Evolutionary conservation across 495 filamentous ascomycete genomes (phyloP).

Genomic region (Aspergillus avenaceus): DNA sequence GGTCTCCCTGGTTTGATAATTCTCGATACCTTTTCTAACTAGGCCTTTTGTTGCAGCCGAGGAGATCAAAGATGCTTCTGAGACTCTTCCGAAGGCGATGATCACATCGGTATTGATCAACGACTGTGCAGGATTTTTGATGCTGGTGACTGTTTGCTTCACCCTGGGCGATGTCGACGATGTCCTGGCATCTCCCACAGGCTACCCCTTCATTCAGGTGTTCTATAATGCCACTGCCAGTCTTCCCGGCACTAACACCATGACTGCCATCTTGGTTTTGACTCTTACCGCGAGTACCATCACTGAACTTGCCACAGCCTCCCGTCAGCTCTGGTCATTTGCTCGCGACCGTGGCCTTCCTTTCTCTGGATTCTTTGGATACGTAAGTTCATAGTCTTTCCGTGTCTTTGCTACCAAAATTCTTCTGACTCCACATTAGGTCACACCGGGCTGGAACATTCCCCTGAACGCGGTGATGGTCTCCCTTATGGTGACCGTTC

Average conservation of each 20-base stretch:
- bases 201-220: conserved; percentile 20
- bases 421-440: conserved; percentile 20
- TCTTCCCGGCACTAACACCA: conserved; percentile 51
- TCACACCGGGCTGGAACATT: conserved; percentile 47
- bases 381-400: too few relatives aligned
- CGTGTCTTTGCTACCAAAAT: too few relatives aligned
- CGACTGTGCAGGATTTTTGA: conserved; percentile 56
- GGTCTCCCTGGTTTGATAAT: conserved; percentile 11
- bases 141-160: conserved; percentile 53
- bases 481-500: conserved; percentile 40
- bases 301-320: conserved; percentile 58
- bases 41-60: too few relatives aligned
- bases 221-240: conserved; percentile 10
- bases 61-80: conserved; percentile 52
- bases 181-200: conserved; percentile 53
- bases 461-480: conserved; percentile 45
- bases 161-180: conserved; percentile 50
- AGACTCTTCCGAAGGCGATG: conserved; percentile 56
- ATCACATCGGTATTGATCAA: conserved; percentile 58
- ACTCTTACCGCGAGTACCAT: conserved; percentile 54
- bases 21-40: too few relatives aligned
- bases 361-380: conserved; percentile 46
- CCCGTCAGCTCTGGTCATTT: conserved; percentile 65
- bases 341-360: conserved; percentile 49
- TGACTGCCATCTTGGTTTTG: conserved; percentile 61